Base-by-base conservation (phyloP, 139 green algal species). In the Yamagishiella unicocca region DNA sequence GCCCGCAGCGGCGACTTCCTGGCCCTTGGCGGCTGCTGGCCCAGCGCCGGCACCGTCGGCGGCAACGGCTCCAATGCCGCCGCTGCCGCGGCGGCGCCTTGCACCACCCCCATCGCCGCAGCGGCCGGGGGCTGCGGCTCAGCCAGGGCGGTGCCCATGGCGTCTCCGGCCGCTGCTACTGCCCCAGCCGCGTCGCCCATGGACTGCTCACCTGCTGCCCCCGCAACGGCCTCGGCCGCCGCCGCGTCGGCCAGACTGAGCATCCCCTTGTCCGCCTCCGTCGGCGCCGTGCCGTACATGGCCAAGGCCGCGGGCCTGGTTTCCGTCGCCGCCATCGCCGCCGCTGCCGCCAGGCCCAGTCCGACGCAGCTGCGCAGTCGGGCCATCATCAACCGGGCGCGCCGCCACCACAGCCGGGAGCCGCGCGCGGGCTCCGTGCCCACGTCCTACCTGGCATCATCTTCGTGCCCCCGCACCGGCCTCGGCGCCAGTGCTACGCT, bases 301-400 rank as follows among this genome's bases (percentile, higher is more conserved):
- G 10, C 58, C 0, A 68, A 75, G 40, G 38, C 29, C 29, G 17
- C n/a, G 31, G 25, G 31, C 1, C n/a, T 46, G 33, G 53, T 22
- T 10, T 27, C n/a, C n/a, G 42, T 8, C 19, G 53, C 35, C 24
- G 55, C 0, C 33, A 35, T 31, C 24, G 54, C 22, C 25, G 35
- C 35, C 76, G 53, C 77, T 29, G 55, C 55, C 55, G 53, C 33
- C 38, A 46, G 7, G 7, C 33, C 33, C 22, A 74, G 58, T 40
- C n/a, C 79, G 14, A 29, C 40, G 35, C 43, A 45, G 42, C 22
- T 38, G 21, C 64, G 62, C n/a, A 67, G 31, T 43, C 62, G 64
- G 22, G 64, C 62, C 22, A 67, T 86, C 4, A 42, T 67, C 42
- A 86, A 77, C 80, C 62, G 80, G 6, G 42, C 80, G 31, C 80